These are phyloP conservation scores for Candida schatavii DNA, from an alignment of 805 yeast species.

Conservation along the genomic window DNA sequence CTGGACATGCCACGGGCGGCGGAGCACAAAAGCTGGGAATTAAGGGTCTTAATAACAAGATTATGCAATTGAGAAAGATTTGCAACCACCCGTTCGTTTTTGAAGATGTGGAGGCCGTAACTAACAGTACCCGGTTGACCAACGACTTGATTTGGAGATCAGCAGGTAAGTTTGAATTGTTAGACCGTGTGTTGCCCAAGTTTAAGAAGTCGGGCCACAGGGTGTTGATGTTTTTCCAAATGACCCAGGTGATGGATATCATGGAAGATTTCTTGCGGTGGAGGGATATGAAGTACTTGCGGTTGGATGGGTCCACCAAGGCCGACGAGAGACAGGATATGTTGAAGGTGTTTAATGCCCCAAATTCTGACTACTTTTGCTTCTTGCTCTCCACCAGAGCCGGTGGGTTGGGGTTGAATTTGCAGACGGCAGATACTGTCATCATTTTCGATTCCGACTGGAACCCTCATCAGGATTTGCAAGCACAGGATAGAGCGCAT, in stretches of 20 bases:
- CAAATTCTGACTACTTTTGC: slow-evolving; percentile 72
- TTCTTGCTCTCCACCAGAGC: slow-evolving; percentile 82
- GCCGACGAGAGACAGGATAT: slow-evolving; percentile 79
- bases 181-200: slow-evolving; percentile 74
- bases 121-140: slow-evolving; percentile 61
- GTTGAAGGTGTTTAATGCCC: slow-evolving; percentile 73
- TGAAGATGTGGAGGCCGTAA: slow-evolving; percentile 72
- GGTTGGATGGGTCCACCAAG: slow-evolving; percentile 80
- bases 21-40: slow-evolving; percentile 64
- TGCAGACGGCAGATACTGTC: slow-evolving; percentile 86
- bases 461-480: slow-evolving; percentile 91
- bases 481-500: slow-evolving; percentile 88
- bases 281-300: slow-evolving; percentile 63
- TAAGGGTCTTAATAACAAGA: slow-evolving; percentile 75
- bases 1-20: slow-evolving; percentile 36
- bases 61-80: slow-evolving; percentile 82
- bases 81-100: slow-evolving; percentile 88
- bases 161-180: slow-evolving; percentile 76
- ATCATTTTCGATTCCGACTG: slow-evolving; percentile 85
- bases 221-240: slow-evolving; percentile 79
- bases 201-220: slow-evolving; percentile 73
- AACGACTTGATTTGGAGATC: slow-evolving; percentile 71
- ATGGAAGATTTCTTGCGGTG: slow-evolving; percentile 80
- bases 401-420: slow-evolving; percentile 83
- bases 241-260: slow-evolving; percentile 88